These are phyloP conservation scores for Craterostigma plantagineum DNA, from an alignment of 257 asterid genomes.

Conservation along the genomic window DNA sequence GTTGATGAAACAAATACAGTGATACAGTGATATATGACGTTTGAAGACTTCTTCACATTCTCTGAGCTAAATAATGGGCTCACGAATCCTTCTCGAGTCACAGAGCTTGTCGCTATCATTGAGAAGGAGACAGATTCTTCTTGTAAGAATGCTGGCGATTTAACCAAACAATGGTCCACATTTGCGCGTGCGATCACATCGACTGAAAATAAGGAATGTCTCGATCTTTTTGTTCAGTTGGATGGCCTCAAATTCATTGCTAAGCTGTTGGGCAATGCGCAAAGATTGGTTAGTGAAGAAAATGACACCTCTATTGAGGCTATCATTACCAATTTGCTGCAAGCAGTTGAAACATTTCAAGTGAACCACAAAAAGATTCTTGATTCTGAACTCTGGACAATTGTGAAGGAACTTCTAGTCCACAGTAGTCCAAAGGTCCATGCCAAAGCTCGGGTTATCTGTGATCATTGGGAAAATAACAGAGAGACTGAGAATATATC, in stretches of 20 bases:
- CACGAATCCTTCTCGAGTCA: conserved; percentile 40
- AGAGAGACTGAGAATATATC: conserved; percentile 9
- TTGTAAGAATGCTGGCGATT: conserved; percentile 23
- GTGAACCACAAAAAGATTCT: conserved; percentile 19
- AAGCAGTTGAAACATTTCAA: conserved; percentile 38
- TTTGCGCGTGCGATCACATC: conserved; percentile 45
- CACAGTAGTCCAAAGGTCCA: conserved; percentile 28
- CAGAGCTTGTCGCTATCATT: conserved; percentile 45
- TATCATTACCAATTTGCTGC: conserved; percentile 28
- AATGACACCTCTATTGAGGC: conserved; percentile 25
- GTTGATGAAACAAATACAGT: too few species aligned
- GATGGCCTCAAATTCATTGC: conserved; percentile 36
- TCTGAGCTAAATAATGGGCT: conserved; percentile 59
- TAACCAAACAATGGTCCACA: conserved; percentile 39
- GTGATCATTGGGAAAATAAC: conserved; percentile 39
- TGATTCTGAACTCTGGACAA: conserved; percentile 19
- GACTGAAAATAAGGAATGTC: conserved; percentile 51
- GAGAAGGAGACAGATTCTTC: conserved; percentile 24
- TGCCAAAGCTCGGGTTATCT: conserved; percentile 25
- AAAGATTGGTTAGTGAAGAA: conserved; percentile 21
- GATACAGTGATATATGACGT: conserved; percentile 17
- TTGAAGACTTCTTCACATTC: conserved; percentile 51
- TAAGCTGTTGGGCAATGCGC: conserved; percentile 46
- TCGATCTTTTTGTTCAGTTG: conserved; percentile 45
- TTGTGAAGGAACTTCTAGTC: conserved; percentile 28